Evolutionary conservation across 1,284 basidiomycete genomes (phyloP).

Genomic region (Volvariella surrecta): DNA sequence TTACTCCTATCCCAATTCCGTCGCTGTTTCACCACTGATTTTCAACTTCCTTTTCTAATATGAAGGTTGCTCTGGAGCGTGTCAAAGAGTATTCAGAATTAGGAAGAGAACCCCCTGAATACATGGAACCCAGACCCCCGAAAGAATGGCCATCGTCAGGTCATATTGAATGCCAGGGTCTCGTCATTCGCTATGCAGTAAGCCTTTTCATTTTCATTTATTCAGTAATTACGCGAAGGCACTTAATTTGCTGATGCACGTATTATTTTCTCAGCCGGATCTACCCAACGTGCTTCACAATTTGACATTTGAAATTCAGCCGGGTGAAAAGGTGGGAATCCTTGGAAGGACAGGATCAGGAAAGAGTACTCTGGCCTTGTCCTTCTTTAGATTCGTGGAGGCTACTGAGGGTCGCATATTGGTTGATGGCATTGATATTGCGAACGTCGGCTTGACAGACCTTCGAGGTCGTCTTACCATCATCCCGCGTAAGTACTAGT

Average conservation of each 20-base stretch:
- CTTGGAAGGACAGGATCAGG: conserved; percentile 87
- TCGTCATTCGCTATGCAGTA: conserved; percentile 85
- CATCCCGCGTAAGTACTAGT: conserved; percentile 68
- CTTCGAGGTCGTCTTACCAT: conserved; percentile 82
- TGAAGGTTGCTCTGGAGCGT: conserved; percentile 88
- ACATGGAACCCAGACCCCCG: conserved; percentile 77
- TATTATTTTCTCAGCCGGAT: conserved; percentile 43
- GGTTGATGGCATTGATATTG: conserved; percentile 86
- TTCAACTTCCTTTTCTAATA: conserved; percentile 4
- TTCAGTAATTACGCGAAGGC: no score
- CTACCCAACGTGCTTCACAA: conserved; percentile 83
- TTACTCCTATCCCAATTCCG: no score
- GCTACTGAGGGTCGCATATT: conserved; percentile 75
- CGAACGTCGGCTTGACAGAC: conserved; percentile 82
- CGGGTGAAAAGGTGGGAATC: conserved; percentile 82
- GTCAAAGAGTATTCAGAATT: conserved; percentile 88
- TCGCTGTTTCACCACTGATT: no score
- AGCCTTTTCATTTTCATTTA: conserved; percentile 6
- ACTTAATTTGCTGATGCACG: no score
- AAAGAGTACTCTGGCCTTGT: conserved; percentile 85
- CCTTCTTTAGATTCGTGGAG: conserved; percentile 95
- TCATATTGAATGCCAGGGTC: conserved; percentile 68
- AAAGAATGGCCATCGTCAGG: conserved; percentile 78
- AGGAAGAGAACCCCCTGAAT: conserved; percentile 69
- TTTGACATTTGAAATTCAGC: conserved; percentile 69